phyloP scores from a whole-genome alignment of 2,329 filamentous ascomycete species.

The Dactylonectria estremocensis region DNA sequence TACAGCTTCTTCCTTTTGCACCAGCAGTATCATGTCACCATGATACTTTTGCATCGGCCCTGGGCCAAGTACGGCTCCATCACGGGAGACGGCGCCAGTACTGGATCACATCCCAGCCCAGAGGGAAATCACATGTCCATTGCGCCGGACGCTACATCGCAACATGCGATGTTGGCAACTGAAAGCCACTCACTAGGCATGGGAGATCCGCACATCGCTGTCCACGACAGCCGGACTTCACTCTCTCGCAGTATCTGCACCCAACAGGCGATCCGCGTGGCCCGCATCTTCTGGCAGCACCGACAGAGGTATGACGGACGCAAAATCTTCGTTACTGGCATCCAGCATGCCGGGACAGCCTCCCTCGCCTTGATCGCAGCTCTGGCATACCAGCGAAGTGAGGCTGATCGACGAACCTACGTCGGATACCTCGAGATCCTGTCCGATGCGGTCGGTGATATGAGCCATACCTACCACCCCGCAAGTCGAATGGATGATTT shows the following conservation, averaged over 20 bases:
- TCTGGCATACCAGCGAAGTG: constrained; percentile 55
- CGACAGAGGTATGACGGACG: constrained; percentile 66
- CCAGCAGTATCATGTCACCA: constrained; percentile 68
- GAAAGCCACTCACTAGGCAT: constrained; percentile 45
- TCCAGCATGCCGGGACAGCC: constrained; percentile 70
- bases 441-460: constrained; percentile 65
- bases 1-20: constrained; percentile 69
- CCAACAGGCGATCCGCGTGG: constrained; percentile 67
- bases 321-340: constrained; percentile 65
- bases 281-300: constrained; percentile 70
- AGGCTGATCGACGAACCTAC: constrained; percentile 56
- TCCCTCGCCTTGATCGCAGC: constrained; percentile 69
- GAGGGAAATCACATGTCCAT: constrained; percentile 40
- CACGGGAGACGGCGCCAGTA: constrained; percentile 49
- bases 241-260: constrained; percentile 68
- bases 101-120: constrained; percentile 53
- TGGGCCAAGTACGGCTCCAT: constrained; percentile 67
- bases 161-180: constrained; percentile 32
- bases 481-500: constrained; percentile 68
- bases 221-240: constrained; percentile 60
- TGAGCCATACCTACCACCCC: constrained; percentile 67
- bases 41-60: constrained; percentile 68
- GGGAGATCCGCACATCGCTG: constrained; percentile 53
- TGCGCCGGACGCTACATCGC: constrained; percentile 29
- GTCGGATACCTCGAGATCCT: constrained; percentile 67